These are phyloP conservation scores for Paraconiothyrium brasiliense DNA, from an alignment of 2,329 filamentous ascomycete genomes.

Conservation along the genomic window DNA sequence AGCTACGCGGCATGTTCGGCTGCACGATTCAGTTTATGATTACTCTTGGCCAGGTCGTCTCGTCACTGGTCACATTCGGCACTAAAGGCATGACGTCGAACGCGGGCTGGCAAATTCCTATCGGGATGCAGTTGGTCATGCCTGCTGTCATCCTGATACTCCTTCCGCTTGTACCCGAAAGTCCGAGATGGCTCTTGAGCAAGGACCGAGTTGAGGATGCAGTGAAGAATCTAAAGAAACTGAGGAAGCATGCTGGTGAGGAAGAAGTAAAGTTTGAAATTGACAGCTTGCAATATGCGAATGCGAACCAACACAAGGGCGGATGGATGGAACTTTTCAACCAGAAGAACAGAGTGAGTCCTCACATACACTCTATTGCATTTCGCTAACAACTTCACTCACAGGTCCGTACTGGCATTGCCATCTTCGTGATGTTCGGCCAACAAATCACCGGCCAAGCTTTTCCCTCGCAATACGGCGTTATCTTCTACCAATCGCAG, in stretches of 20 bases:
- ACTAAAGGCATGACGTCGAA: not conserved
- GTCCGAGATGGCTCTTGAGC: not conserved
- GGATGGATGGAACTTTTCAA: not conserved
- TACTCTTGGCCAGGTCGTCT: not conserved
- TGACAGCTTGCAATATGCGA: not conserved
- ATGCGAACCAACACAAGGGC: not conserved
- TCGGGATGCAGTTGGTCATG: not conserved
- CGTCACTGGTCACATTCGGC: not conserved
- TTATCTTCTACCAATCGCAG: constrained; percentile 7
- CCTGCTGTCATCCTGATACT: not conserved
- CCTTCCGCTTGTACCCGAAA: not conserved
- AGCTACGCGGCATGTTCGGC: constrained; percentile 7
- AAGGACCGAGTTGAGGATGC: not conserved
- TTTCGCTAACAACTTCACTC: not conserved
- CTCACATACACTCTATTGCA: not conserved
- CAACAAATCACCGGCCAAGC: constrained; percentile 7
- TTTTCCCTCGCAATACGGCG: constrained; percentile 1
- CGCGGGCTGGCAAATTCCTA: not conserved
- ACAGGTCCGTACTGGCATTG: not conserved
- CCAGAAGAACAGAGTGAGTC: not conserved
- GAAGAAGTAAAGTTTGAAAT: not conserved
- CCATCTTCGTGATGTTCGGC: constrained; percentile 5
- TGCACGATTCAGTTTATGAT: constrained; percentile 4
- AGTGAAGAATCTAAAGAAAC: not conserved
- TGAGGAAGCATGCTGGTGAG: not conserved